Conservation (phyloP, 805 yeast genomes). For the Saccharomycopsis fodiens region DNA sequence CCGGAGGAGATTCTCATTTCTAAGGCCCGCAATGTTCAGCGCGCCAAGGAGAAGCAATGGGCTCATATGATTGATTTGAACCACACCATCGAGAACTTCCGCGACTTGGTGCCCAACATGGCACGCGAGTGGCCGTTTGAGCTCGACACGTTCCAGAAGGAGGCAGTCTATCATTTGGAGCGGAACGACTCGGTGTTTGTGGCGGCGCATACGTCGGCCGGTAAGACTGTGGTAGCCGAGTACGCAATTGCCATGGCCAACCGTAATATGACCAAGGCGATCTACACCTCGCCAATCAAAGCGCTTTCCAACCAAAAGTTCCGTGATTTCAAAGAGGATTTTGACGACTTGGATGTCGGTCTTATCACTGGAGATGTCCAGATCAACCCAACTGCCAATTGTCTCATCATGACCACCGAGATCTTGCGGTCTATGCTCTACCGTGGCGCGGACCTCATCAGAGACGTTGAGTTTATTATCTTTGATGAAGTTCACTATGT, state of each 20-base stretch:
- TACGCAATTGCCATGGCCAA: constrained; percentile 97
- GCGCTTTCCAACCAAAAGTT: constrained; percentile 87
- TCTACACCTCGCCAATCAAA: constrained; percentile 92
- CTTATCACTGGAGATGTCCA: constrained; percentile 97
- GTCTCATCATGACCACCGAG: constrained; percentile 97
- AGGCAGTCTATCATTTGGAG: constrained; percentile 92
- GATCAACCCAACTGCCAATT: constrained; percentile 92
- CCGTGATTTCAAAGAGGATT: constrained; percentile 75
- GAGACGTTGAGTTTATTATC: constrained; percentile 96
- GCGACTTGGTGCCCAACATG: constrained; percentile 84
- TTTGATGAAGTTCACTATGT: constrained; percentile 98
- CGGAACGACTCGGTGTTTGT: constrained; percentile 98
- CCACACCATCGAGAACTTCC: constrained; percentile 75
- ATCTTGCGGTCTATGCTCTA: constrained; percentile 92
- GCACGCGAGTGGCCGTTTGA: constrained; percentile 95
- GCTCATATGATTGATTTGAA: constrained; percentile 91
- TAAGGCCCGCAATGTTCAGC: constrained; percentile 26
- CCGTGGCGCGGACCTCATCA: constrained; percentile 89
- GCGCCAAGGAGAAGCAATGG: constrained; percentile 56
- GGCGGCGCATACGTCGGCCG: constrained; percentile 98
- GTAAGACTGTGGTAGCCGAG: constrained; percentile 97
- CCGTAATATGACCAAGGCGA: constrained; percentile 93
- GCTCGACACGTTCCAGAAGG: constrained; percentile 91
- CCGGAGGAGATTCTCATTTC: constrained; percentile 46
- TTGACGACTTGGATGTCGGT: constrained; percentile 82